Evolutionary conservation across 2,329 filamentous ascomycete species (phyloP).

Genomic region (Pyrenochaeta sp.): DNA sequence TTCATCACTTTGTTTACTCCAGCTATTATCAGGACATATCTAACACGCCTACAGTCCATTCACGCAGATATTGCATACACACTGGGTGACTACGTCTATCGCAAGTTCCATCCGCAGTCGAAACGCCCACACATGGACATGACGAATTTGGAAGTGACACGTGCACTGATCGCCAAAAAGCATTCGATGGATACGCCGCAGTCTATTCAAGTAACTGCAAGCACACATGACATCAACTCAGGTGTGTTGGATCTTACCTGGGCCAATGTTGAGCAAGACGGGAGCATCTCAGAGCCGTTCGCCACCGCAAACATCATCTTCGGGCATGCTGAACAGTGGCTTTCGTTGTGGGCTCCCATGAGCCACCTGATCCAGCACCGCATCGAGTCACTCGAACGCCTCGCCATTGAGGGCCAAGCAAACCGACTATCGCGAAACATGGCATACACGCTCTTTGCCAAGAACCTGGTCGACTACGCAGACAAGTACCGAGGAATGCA

Average conservation of each 20-base stretch:
- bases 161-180: conserved; percentile 23
- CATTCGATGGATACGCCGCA: conserved; percentile 3
- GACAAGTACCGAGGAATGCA: conserved; percentile 30
- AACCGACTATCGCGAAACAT: conserved; percentile 22
- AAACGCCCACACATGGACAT: conserved; percentile 38
- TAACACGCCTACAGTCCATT: conserved; percentile 48
- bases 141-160: conserved; percentile 47
- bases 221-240: conserved; percentile 11
- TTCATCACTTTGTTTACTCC: conserved; percentile 53
- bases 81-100: conserved; percentile 53
- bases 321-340: conserved; percentile 15
- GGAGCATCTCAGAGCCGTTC: conserved; percentile 5
- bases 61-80: conserved; percentile 60
- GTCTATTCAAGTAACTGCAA: conserved; percentile 8
- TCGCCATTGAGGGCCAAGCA: conserved; percentile 14
- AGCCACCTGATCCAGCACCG: conserved; percentile 22
- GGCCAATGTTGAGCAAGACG: conserved; percentile 10
- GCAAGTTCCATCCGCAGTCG: conserved; percentile 2
- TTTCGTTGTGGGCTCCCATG: conserved; percentile 19
- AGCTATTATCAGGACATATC: conserved; percentile 51
- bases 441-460: conserved; percentile 31
- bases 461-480: conserved; percentile 26
- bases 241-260: conserved; percentile 11
- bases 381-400: conserved; percentile 20
- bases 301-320: conserved; percentile 9